phyloP scores from a whole-genome alignment of 441 rosid species.

The Corymbia citriodora region DNA sequence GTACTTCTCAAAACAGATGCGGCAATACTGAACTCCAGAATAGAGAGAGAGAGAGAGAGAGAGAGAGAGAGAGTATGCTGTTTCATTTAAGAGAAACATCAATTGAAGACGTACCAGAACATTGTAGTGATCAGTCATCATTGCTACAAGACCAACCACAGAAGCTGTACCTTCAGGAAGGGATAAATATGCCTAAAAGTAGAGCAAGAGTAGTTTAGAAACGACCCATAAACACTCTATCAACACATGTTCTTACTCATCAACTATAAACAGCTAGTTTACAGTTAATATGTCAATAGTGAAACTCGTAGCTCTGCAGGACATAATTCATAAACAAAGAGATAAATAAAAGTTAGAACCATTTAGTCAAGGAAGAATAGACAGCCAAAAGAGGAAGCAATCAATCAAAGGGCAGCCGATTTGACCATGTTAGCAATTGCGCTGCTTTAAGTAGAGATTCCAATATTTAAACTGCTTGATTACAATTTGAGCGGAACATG shows the following conservation, averaged over 20 bases:
- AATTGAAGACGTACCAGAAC: slow-evolving; percentile 53
- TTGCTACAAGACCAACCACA: slow-evolving; percentile 89
- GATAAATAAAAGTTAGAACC: not conserved
- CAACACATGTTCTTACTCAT: not conserved
- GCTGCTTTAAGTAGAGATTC: not conserved
- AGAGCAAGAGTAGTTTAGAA: not conserved
- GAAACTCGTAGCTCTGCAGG: not conserved
- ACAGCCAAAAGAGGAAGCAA: not conserved
- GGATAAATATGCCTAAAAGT: slow-evolving; percentile 85
- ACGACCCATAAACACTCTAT: not conserved
- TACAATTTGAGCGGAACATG: not conserved
- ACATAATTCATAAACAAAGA: not conserved
- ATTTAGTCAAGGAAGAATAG: not conserved
- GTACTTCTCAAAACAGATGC: not conserved
- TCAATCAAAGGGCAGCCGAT: not conserved
- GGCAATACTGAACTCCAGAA: not conserved
- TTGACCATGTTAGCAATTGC: not conserved
- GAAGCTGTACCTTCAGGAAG: slow-evolving; percentile 95
- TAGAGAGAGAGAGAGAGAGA: not conserved
- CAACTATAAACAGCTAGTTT: not conserved
- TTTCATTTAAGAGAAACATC: not conserved
- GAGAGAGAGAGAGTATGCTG: not conserved
- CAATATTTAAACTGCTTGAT: not conserved
- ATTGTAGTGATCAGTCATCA: slow-evolving; percentile 97
- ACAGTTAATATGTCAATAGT: not conserved